A percentile compares a stretch with the other conserved stretches of the same genome.
Conservation (phyloP, 192 early-diverging fungal species). For the Backusella circina region DNA sequence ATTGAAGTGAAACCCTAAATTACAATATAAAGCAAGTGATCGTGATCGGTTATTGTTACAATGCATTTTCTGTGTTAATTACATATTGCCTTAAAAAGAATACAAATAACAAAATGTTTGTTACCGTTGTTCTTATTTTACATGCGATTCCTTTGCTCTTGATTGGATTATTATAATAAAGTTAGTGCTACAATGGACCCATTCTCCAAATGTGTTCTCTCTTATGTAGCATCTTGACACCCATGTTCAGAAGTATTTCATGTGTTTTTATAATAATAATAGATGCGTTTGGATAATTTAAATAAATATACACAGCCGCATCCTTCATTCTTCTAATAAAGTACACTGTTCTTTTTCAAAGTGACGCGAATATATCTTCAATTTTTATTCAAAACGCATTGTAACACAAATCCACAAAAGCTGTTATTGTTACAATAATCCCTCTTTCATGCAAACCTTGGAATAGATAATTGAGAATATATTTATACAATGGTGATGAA, state of each 20-base stretch:
- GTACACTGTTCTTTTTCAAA: neutral
- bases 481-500: neutral
- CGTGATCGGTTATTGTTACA: neutral
- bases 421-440: neutral
- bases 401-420: neutral
- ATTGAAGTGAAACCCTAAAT: neutral
- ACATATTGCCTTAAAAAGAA: neutral
- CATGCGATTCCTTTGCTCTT: neutral
- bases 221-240: too few species aligned
- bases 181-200: neutral
- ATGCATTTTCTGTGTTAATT: neutral
- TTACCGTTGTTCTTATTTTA: neutral
- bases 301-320: too few species aligned
- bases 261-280: too few species aligned
- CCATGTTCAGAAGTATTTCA: too few species aligned
- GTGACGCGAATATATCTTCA: neutral
- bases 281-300: too few species aligned
- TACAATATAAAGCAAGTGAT: neutral
- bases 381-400: neutral
- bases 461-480: neutral
- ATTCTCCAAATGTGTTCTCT: neutral
- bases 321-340: too few species aligned
- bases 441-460: neutral
- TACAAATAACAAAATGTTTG: neutral
- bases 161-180: neutral